Conservation (phyloP, 768 basidiomycete species). For the Cyclocybe cylindracea region DNA sequence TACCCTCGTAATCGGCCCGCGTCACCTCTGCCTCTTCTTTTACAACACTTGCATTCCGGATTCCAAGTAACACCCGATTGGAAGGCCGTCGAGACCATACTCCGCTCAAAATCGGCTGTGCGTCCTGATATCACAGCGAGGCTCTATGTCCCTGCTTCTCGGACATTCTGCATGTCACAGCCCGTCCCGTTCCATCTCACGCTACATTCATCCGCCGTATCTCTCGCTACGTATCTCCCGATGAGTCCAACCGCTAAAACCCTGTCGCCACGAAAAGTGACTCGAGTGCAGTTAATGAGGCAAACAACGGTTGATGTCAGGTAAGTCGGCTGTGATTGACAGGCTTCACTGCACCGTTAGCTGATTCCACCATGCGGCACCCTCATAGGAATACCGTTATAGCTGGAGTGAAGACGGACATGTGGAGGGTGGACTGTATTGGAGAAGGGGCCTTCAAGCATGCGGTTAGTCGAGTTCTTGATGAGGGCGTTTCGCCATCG, state of each 20-base stretch:
- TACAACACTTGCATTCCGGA: constrained; percentile 35
- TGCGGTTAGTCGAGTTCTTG: constrained; percentile 39
- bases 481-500: neutral
- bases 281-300: constrained; percentile 62
- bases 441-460: constrained; percentile 65
- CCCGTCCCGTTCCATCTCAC: constrained; percentile 70
- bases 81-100: constrained; percentile 43
- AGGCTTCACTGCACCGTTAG: neutral
- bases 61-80: constrained; percentile 51
- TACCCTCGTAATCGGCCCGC: constrained; percentile 66
- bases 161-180: constrained; percentile 57
- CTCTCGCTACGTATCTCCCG: constrained; percentile 63
- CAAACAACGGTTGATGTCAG: constrained; percentile 71
- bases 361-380: neutral
- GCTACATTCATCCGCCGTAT: constrained; percentile 54
- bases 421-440: constrained; percentile 66
- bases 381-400: constrained; percentile 43
- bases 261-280: constrained; percentile 34
- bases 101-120: constrained; percentile 37
- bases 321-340: constrained; percentile 22
- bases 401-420: constrained; percentile 62
- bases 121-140: constrained; percentile 42
- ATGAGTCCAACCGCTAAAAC: constrained; percentile 48
- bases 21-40: constrained; percentile 46
- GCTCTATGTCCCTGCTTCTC: constrained; percentile 57